Base-by-base conservation (phyloP, 208 protist species). In the Strigomonas culicis region DNA sequence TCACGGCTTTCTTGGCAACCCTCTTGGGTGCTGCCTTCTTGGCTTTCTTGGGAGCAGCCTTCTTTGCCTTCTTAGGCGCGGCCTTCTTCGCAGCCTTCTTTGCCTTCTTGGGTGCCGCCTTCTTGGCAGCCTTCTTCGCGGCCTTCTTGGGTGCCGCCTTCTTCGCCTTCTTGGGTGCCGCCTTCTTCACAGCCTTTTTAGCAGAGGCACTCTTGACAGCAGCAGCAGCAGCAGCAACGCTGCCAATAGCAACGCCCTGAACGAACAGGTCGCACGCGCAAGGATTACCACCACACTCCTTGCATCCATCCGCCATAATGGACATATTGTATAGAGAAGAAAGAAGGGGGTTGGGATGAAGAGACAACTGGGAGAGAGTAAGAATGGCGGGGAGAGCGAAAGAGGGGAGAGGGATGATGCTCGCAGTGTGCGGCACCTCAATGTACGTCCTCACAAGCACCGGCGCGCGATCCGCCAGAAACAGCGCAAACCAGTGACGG, bases 71-170 rank as follows among this genome's bases (percentile, higher is more conserved):
- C 57, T 70, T 68, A 28, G 44, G 56, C 7, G 52, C 51, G 30
- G 68, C 46, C 70, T 79, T 79, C 19, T 41, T 46, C 21, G 50
- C 63, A 0, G 60, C 30, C 73, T 79, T 79, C 74, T 70, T 69
- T 32, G 70, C 59, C 71, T 82, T 79, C 21, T 31, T 43, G 21
- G 51, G 49, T 0, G 59, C 47, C 62, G 59, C 62, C 74, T 74
- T 81, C 65, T 63, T 68, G 11, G 61, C 64, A 0, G 58, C 59
- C 4, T 34, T 63, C 64, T 72, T 76, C 7, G 55, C 63, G 41
- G 32, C 52, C 72, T 78, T 78, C 60, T 73, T 73, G 32, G 70
- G n/a, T 4, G 65, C 60, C 44, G n/a, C 34, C 69, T 68, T 74
- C 28, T 61, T 13, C 8, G 53, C 34, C 49, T 60, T 60, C 60